phyloP scores from a whole-genome alignment of 768 basidiomycete genomes.

The Russula emetica region DNA sequence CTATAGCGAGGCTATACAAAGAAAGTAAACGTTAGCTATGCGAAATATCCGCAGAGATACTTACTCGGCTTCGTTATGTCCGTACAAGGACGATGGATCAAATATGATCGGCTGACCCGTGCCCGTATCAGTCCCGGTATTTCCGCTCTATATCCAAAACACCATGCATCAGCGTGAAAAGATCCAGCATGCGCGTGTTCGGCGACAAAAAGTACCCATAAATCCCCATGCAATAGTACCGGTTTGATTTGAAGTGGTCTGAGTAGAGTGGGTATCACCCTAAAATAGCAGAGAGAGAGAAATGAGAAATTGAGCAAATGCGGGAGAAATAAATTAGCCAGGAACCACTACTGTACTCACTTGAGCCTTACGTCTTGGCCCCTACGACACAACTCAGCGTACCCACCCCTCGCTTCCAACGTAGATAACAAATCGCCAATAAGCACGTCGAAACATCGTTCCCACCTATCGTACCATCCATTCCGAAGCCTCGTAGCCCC shows the following conservation, averaged over 20 bases:
- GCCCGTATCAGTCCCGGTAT: slow-evolving; percentile 54
- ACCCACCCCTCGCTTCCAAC: slow-evolving; percentile 41
- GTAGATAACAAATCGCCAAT: slow-evolving; percentile 53
- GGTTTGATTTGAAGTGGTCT: slow-evolving; percentile 55
- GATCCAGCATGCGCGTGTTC: neutral
- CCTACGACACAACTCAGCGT: slow-evolving; percentile 46
- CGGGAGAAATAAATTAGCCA: neutral
- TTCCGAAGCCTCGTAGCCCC: slow-evolving; percentile 66
- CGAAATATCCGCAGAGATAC: neutral
- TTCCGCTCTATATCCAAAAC: slow-evolving; percentile 53
- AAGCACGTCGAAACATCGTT: slow-evolving; percentile 59
- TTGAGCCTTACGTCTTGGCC: slow-evolving; percentile 47
- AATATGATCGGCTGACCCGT: slow-evolving; percentile 64
- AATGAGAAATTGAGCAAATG: neutral
- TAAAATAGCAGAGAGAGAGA: neutral
- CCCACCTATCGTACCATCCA: slow-evolving; percentile 72
- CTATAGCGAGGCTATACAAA: slow-evolving; percentile 61
- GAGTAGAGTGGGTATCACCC: slow-evolving; percentile 57
- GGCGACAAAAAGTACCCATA: slow-evolving; percentile 54
- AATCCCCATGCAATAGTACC: slow-evolving; percentile 71
- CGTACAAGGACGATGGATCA: slow-evolving; percentile 75
- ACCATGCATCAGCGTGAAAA: neutral
- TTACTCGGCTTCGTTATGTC: slow-evolving; percentile 81
- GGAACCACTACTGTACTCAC: slow-evolving; percentile 31
- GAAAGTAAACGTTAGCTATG: neutral